Conservation (phyloP, 192 early-diverging fungal species). For the Backusella macrospora region DNA sequence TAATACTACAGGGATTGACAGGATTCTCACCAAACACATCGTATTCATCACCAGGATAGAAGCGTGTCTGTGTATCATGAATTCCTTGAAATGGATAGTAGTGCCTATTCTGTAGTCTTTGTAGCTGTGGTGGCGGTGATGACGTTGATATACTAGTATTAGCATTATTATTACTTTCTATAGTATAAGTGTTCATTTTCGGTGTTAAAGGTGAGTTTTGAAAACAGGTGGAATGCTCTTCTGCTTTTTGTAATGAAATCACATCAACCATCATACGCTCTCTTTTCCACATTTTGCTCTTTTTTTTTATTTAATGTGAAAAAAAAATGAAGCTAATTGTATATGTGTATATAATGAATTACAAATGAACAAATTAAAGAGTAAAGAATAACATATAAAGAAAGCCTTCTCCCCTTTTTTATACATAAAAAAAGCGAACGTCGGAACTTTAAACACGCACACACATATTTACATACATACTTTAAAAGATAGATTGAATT, state of each 20-base stretch:
- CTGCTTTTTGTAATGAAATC: conserved; percentile 12
- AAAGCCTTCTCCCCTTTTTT: not conserved
- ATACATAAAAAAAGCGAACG: not conserved
- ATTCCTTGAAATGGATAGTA: conserved; percentile 12
- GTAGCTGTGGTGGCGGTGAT: not conserved
- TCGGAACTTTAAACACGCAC: not conserved
- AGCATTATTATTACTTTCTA: not conserved
- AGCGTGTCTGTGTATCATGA: not conserved
- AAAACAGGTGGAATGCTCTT: not conserved
- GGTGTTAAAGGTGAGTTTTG: not conserved
- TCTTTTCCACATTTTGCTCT: conserved; percentile 14
- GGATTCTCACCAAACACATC: not conserved
- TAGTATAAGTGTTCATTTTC: not conserved
- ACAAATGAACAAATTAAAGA: not conserved
- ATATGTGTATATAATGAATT: not conserved
- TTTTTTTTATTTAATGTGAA: not conserved
- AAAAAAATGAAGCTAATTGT: not conserved
- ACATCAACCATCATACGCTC: conserved; percentile 23
- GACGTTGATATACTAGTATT: too few relatives aligned
- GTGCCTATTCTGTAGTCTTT: conserved; percentile 9
- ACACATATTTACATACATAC: not conserved
- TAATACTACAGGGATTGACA: not conserved
- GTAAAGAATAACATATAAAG: not conserved
- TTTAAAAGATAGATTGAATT: not conserved
- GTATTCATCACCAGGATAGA: conserved; percentile 18